Evolutionary conservation across 495 filamentous ascomycete species (phyloP), one percentile per base, ranked within the genome.

Genomic region (Aspergillus heteromorphus): DNA sequence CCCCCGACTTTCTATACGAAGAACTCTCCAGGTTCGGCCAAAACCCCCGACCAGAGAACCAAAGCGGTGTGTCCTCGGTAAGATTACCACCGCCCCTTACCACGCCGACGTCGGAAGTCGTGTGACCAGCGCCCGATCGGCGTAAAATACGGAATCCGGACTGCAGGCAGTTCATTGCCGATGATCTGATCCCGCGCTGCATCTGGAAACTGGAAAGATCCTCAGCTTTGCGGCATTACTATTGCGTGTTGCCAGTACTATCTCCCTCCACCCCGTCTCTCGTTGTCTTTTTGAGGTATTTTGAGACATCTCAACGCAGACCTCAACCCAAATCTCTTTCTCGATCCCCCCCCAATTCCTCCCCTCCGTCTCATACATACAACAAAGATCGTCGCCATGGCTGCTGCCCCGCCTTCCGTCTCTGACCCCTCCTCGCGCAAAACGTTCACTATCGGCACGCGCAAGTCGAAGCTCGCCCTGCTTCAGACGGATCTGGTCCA

Each of bases 401-500:
- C 63, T 2, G 41, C 64, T 58, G 43, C 64, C 56, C 59, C 65
- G 59, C 62, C 55, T 59, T 30, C 62, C 43, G 42, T n/a, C n/a
- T n/a, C n/a, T n/a, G n/a, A 45, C 25, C 42, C 42, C 42, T 45
- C 70, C 45, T 49, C 66, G 48, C 68, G 59, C 49, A 70, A 60
- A 55, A 65, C 66, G 31, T 71, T 95, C 71, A 82, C 83, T 55
- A 83, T 97, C 56, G 92, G 92, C 70, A 91, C 91, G 13, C 88
- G 92, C 58, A 81, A 82, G 53, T 93, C 89, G 14, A 81, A 84
- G 30, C 82, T 97, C 23, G 92, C 92, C n/a, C 76, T 93, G 17
- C 68, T 84, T n/a, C 92, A 97, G 64, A 85, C 89, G 30, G 77
- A 92, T n/a, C 69, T 84, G 49, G 86, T 95, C 14, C 74, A 81